Evolutionary conservation across 352 stramenopile genomes (phyloP).

Genomic region (Halophytophthora batemanensis): DNA sequence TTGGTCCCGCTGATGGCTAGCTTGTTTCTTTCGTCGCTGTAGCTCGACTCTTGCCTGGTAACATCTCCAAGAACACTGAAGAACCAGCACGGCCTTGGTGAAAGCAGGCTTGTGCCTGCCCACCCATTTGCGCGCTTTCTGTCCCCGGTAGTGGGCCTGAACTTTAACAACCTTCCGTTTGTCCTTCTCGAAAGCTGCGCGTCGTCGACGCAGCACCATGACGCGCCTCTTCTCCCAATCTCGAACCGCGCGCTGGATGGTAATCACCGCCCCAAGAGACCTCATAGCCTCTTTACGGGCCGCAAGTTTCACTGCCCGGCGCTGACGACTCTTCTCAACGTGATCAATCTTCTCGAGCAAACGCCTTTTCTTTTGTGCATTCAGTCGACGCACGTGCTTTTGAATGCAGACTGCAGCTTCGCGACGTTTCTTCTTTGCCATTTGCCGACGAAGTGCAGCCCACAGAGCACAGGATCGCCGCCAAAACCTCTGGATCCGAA

Average conservation of each 20-base stretch:
- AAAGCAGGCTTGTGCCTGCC: slow-evolving; percentile 23
- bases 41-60: slow-evolving; percentile 25
- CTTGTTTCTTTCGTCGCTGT: not conserved
- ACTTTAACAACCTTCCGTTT: slow-evolving; percentile 52
- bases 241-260: slow-evolving; percentile 42
- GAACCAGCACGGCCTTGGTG: slow-evolving; percentile 17
- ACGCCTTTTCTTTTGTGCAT: slow-evolving; percentile 26
- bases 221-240: slow-evolving; percentile 36
- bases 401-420: slow-evolving; percentile 50
- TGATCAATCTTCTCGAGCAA: slow-evolving; percentile 41
- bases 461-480: slow-evolving; percentile 38
- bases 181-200: slow-evolving; percentile 61
- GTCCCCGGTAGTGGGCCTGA: slow-evolving; percentile 50
- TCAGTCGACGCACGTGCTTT: slow-evolving; percentile 24
- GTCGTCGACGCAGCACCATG: slow-evolving; percentile 32
- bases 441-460: slow-evolving; percentile 37
- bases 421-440: slow-evolving; percentile 29
- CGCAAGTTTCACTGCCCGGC: slow-evolving; percentile 9
- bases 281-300: slow-evolving; percentile 6
- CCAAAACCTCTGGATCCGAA: slow-evolving; percentile 55
- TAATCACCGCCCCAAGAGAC: slow-evolving; percentile 37
- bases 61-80: slow-evolving; percentile 58
- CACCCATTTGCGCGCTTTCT: slow-evolving; percentile 28
- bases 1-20: slow-evolving; percentile 15
- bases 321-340: slow-evolving; percentile 16